Evolutionary conservation across 345 rosid genomes (phyloP), one percentile per base, ranked within the genome.

Genomic region (Microthlaspi erraticum): DNA sequence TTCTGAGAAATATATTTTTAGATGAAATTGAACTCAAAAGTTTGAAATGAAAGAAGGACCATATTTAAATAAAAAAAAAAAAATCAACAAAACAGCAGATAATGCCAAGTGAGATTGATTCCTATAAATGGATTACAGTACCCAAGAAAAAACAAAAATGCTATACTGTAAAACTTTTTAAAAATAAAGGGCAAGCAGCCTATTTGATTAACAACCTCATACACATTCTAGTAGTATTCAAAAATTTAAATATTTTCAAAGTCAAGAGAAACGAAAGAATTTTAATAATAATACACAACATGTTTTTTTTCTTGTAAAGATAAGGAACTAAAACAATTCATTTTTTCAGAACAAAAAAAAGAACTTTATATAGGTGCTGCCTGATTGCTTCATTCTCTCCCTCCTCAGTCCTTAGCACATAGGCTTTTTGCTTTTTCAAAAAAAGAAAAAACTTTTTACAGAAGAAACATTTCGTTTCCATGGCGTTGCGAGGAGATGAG

Each of bases 401-500:
- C 79, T 75, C 71, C 61, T 18, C 10, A 33, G 43, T 75, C 71
- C 60, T 17, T 10, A 33, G 50, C 66, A 48, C 34, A 56, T 14
- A 64, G 36, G 26, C 29, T 23, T 34, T 49, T 33, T 57, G 33
- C 57, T 57, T 45, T 39, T 64, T 42, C 11, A 46, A 39, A 43
- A 18, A 29, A n/a, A 14, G n/a, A 8, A 34, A 51, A 10, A n/a
- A 41, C 23, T 20, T 20, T 20, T 1, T 2, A 4, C 11, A 61
- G 26, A 65, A 29, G 34, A 42, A 67, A 67, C 39, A 67, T 52
- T 12, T 67, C 18, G 61, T 65, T 50, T 73, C 54, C 48, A 75
- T 71, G 80, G 81, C 71, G 38, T 33, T 65, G 16, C 62, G 78
- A 0, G 55, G 77, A 43, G 85, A 74, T 5, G 83, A 83, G 48